phyloP scores from a whole-genome alignment of 2,329 filamentous ascomycete species.

The Coniochaeta sp. region DNA sequence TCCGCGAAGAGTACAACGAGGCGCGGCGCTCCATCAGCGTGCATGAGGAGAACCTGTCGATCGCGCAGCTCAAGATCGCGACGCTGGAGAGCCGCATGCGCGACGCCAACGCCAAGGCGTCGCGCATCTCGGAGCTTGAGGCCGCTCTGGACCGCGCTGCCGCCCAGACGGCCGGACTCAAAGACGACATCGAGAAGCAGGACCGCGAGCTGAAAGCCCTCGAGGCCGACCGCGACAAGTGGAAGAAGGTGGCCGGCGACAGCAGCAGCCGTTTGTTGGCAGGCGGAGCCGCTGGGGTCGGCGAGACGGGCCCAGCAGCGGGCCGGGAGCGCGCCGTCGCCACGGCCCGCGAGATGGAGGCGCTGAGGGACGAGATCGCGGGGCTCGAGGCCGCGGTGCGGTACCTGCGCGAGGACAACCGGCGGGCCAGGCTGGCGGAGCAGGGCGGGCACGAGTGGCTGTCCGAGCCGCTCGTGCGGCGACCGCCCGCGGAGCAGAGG shows the following conservation, averaged over 20 bases:
- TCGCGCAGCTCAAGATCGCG: conserved; percentile 86
- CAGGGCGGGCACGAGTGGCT: conserved; percentile 55
- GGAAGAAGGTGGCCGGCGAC: conserved; percentile 64
- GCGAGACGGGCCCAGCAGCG: conserved; percentile 41
- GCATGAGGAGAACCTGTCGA: conserved; percentile 77
- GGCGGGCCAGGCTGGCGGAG: conserved; percentile 51
- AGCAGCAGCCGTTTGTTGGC: conserved; percentile 46
- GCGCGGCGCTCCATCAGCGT: conserved; percentile 64
- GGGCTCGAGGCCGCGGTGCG: conserved; percentile 58
- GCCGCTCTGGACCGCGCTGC: conserved; percentile 46
- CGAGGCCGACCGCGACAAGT: conserved; percentile 61
- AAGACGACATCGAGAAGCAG: conserved; percentile 59
- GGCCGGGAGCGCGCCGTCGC: conserved; percentile 62
- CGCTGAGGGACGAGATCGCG: conserved; percentile 61
- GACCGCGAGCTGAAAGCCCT: conserved; percentile 58
- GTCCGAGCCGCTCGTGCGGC: conserved; percentile 49
- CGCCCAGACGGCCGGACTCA: conserved; percentile 42
- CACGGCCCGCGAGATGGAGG: conserved; percentile 66
- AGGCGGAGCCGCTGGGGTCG: conserved; percentile 30
- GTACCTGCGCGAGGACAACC: conserved; percentile 61
- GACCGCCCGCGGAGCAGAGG: conserved; percentile 39
- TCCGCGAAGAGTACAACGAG: conserved; percentile 75
- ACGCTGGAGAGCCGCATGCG: conserved; percentile 82
- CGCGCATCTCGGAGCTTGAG: conserved; percentile 60
- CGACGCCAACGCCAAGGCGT: conserved; percentile 72